phyloP scores from a whole-genome alignment of 1,284 basidiomycete species.

The Hymenochaete sp. region DNA sequence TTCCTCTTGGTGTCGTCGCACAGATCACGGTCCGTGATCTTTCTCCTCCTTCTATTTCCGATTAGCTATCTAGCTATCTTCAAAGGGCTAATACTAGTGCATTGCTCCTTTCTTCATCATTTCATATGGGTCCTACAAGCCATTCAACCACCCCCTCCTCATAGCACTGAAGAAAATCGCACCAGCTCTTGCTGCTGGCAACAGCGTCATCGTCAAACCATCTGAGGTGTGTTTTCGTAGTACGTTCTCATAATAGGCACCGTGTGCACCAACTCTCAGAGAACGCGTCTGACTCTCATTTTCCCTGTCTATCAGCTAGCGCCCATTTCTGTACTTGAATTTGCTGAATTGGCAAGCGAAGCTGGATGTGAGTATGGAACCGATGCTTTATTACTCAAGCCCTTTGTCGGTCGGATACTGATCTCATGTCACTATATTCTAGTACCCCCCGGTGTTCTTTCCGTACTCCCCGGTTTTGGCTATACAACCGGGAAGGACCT shows the following conservation, averaged over 20 bases:
- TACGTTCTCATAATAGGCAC: not conserved
- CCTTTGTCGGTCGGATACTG: not conserved
- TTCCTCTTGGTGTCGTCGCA: conserved; percentile 75
- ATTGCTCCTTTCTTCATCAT: no score
- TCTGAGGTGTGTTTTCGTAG: conserved; percentile 46
- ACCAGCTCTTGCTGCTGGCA: conserved; percentile 77
- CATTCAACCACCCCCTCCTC: conserved; percentile 76
- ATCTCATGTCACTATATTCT: no score
- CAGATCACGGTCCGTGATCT: conserved; percentile 61
- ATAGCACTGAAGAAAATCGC: conserved; percentile 83
- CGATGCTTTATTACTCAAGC: not conserved
- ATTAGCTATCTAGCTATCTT: no score
- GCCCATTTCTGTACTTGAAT: conserved; percentile 69
- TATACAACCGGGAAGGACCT: conserved; percentile 53
- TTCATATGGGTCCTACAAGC: conserved; percentile 32
- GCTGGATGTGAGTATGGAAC: conserved; percentile 51
- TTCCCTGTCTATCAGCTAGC: conserved; percentile 41
- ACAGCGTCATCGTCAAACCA: conserved; percentile 76
- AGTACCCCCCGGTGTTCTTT: conserved; percentile 71
- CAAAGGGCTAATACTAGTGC: not conserved
- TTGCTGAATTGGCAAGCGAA: conserved; percentile 52
- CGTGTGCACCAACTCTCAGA: no score
- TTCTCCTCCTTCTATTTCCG: not conserved
- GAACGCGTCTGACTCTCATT: conserved; percentile 1
- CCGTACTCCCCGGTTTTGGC: conserved; percentile 65